Conservation (phyloP, 2,329 filamentous ascomycete species). For the Lasiodiplodia gonubiensis region DNA sequence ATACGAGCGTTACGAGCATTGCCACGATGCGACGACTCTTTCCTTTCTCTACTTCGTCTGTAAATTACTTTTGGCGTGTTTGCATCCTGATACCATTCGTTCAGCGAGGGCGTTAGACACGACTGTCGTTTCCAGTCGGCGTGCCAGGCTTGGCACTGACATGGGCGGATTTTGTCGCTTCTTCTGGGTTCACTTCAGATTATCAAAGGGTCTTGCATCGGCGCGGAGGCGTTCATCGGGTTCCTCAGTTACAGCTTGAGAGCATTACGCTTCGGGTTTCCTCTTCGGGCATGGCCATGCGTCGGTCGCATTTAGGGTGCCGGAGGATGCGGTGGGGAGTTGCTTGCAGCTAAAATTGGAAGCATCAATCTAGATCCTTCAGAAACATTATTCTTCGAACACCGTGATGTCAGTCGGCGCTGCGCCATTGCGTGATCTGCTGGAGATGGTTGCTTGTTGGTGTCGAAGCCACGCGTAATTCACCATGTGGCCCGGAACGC, state of each 20-base stretch:
- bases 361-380: conserved; percentile 27
- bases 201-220: conserved; percentile 24
- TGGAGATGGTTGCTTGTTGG: background rate
- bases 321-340: conserved; percentile 20
- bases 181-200: background rate
- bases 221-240: conserved; percentile 25
- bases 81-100: conserved; percentile 28
- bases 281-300: conserved; percentile 2
- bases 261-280: conserved; percentile 6
- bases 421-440: background rate
- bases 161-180: conserved; percentile 19
- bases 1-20: conserved; percentile 27
- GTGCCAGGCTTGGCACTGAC: conserved; percentile 14
- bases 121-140: conserved; percentile 25
- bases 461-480: background rate
- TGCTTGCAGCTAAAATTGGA: conserved; percentile 23
- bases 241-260: background rate
- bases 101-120: conserved; percentile 28
- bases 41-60: conserved; percentile 22
- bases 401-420: conserved; percentile 15
- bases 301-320: conserved; percentile 12
- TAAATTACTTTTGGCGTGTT: conserved; percentile 22
- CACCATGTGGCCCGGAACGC: background rate
- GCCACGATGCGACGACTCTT: conserved; percentile 22
- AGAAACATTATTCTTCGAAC: background rate